phyloP scores from a whole-genome alignment of 2,329 filamentous ascomycete genomes.

The Alternaria incomplexa region DNA sequence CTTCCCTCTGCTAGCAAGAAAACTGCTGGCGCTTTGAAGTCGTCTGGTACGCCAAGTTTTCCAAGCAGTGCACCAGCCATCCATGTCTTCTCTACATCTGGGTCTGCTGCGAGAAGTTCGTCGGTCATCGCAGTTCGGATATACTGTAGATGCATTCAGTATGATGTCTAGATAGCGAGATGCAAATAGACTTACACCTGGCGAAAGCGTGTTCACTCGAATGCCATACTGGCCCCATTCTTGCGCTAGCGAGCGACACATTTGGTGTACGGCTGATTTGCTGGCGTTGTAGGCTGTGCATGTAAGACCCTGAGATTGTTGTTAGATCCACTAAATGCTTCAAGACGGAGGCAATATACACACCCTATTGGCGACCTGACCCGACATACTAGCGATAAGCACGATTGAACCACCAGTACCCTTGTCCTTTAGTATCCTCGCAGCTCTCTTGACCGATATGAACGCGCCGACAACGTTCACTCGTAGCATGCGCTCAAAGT shows the following conservation, averaged over 20 bases:
- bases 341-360: not conserved
- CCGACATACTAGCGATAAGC: conserved; percentile 55
- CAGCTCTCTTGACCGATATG: conserved; percentile 42
- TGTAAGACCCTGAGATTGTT: conserved; percentile 9
- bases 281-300: conserved; percentile 20
- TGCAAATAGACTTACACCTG: conserved; percentile 18
- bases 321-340: not conserved
- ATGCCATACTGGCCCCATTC: conserved; percentile 33
- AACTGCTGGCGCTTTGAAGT: conserved; percentile 69
- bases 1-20: conserved; percentile 72
- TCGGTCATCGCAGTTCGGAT: conserved; percentile 48
- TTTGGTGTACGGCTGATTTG: conserved; percentile 20
- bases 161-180: not conserved
- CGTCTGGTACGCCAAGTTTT: conserved; percentile 61
- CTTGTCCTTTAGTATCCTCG: conserved; percentile 61
- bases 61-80: conserved; percentile 62
- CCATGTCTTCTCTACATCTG: conserved; percentile 60
- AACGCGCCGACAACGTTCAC: conserved; percentile 49
- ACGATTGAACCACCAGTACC: conserved; percentile 65
- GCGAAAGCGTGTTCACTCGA: conserved; percentile 41
- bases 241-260: conserved; percentile 20
- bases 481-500: conserved; percentile 45
- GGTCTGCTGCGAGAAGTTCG: conserved; percentile 48
- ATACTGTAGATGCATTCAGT: conserved; percentile 19
- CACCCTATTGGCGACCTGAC: conserved; percentile 20